Base-by-base conservation (phyloP, 163 green algal genomes). In the Volvox carteri region DNA sequence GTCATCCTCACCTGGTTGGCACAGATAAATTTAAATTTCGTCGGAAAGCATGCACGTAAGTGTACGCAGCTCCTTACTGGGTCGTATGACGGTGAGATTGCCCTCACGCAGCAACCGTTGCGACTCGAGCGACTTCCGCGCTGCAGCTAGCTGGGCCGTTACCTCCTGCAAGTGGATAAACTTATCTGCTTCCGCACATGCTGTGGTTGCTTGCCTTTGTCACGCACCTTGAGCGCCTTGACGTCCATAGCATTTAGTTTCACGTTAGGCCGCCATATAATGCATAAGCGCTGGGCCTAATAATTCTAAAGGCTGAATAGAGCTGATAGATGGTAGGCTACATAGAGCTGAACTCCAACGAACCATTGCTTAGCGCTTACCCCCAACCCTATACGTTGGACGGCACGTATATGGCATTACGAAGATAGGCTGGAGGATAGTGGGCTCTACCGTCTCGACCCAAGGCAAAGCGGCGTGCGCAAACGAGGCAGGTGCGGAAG, bases 1-100 rank as follows among this genome's bases (percentile, higher is more conserved):
- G 41, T 94, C 89, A 1, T 86, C 84, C 52, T 97, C 95, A 37
- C 90, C 96, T 97, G 93, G 50, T 90, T 8, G 3, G 4, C 25
- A 65, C 19, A 2, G 28, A 65, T 19, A 65, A 65, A 65, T 65
- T 11, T 65, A 65, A 65, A 65, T 4, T 11, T 19, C 3, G 28
- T 12, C 19, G 28, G 25, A 23, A 65, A 65, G 5, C 54, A 65
- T 19, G 28, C 54, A 65, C 4, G 28, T 65, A 23, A 65, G 28
- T 11, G 25, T 8, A 5, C 7, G 54, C 54, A 65, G 37, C 37
- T 0, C 42, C 81, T 30, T 77, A 95, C 93, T 90, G 56, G 87
- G 90, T 9, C 85, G 78, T 18, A 76, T 37, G 1, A 88, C 92
- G 12, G 56, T 68, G 1, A 94, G 54, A 86, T 96, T 96, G 33